Base-by-base conservation (phyloP, 176 grass and related monocot genomes). In the Triticum monococcum region DNA sequence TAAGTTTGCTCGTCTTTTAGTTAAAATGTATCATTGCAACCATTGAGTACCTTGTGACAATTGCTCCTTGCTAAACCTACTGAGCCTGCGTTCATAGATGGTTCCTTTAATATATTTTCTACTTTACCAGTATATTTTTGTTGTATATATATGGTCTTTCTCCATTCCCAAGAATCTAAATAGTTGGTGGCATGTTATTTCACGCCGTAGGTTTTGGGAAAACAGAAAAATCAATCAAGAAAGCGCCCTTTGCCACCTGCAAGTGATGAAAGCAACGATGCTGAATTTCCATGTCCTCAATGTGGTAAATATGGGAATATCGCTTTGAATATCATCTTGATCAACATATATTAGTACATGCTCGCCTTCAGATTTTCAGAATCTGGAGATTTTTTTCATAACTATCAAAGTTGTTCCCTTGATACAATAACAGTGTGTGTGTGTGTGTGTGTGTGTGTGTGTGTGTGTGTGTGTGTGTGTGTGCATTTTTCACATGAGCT, bases 261-360 rank as follows among this genome's bases (percentile, higher is more conserved):
- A 30, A 89, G 62, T 85, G 88, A 91, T 83, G 90, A 80, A 50
- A 64, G 14, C 59, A 82, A 79, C 71, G 82, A 87, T 77, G 46
- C 43, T 2, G 67, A 94, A 66, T 18, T 91, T 66, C 94, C 92
- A 75, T 99, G 97, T 77, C 92, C 79, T 84, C 97, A 99, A 32
- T 99, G 97, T 35, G 73, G 92, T 96, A 93, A 83, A 38, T 91
- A 66, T 52, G 38, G 23, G 68, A 69, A 76, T 63, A 57, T 25
- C 1, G 7, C 4, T 43, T 78, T 56, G n/a, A 65, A 41, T 86
- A n/a, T 90, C 8, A 0, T 82, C 13, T 70, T 82, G 28, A 79
- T 62, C 38, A 59, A 57, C 46, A 52, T 82, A 31, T 48, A 57
- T 35, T 16, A 88, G 43, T 69, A 72, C 38, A 83, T 79, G 32